A percentile compares a stretch with the other conserved stretches of the same genome.
Conservation (phyloP, 2,329 filamentous ascomycete species). For the Dactylellina cionopaga region DNA sequence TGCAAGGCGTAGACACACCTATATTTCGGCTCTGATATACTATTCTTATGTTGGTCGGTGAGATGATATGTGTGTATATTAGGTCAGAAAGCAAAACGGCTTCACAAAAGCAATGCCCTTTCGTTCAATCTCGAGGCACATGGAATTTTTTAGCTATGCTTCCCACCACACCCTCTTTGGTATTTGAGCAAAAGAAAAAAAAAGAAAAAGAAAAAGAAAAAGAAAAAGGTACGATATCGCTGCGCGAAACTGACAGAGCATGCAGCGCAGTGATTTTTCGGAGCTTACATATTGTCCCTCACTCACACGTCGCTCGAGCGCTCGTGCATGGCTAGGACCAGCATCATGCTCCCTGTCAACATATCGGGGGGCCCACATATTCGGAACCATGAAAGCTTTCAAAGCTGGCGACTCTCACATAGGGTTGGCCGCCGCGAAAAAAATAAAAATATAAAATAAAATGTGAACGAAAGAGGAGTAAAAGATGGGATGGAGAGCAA, state of each 20-base stretch:
- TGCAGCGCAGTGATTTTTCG: slow-evolving; percentile 32
- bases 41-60: slow-evolving; percentile 47
- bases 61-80: slow-evolving; percentile 41
- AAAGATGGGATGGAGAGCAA: slow-evolving; percentile 34
- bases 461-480: slow-evolving; percentile 34
- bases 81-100: slow-evolving; percentile 43
- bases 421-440: slow-evolving; percentile 24
- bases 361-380: slow-evolving; percentile 30
- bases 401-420: slow-evolving; percentile 7
- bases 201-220: neutral
- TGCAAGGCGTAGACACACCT: slow-evolving; percentile 50
- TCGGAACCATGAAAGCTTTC: slow-evolving; percentile 20
- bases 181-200: too few relatives aligned
- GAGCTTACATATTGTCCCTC: slow-evolving; percentile 47
- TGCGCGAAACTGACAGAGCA: slow-evolving; percentile 46
- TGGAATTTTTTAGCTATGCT: slow-evolving; percentile 13
- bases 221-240: slow-evolving; percentile 21
- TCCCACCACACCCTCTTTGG: slow-evolving; percentile 22
- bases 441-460: too few relatives aligned
- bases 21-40: slow-evolving; percentile 42
- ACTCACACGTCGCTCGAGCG: neutral
- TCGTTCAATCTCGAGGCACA: slow-evolving; percentile 6
- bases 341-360: slow-evolving; percentile 20
- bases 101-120: slow-evolving; percentile 13
- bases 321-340: slow-evolving; percentile 18